Base-by-base conservation (phyloP, 1,284 basidiomycete species). In the Cryptococcus sp. region DNA sequence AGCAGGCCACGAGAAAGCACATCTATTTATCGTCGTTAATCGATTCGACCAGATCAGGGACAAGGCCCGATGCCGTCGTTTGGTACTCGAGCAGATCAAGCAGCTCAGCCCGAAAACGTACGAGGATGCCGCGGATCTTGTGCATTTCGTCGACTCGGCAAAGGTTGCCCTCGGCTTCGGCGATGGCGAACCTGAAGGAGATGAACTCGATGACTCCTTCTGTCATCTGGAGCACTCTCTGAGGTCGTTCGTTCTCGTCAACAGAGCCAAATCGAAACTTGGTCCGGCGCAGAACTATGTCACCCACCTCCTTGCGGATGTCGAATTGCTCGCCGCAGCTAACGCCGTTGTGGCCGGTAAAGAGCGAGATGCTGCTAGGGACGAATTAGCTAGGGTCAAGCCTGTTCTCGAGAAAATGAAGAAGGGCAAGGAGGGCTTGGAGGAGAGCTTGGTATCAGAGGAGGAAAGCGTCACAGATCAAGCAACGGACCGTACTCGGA, bases 1-100 rank as follows among this genome's bases (percentile, higher is more conserved):
- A 68, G 94, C 96, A 1, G 90, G 89, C 78, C 89, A 93, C 72
- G 96, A 99, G 80, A 99, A 99, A 82, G 93, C 95, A 0, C 96
- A 96, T 76, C 82, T 99, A 40, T 99, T 99, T 81, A 90, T 99
- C 70, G 96, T 99, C 49, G 95, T 99, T 74, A 99, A 99, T 85
- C 94, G 97, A 78, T 99, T 88, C 75, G 93, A 93, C 72, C 89
- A 91, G 74, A 97, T 99, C 79, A 85, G 86, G 72, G 91, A 98
- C 83, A 97, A 98, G 82, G 89, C 89, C 50, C 91, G 93, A 79
- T 99, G 95, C 79, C 86, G 87, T 69, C 84, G 89, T 49, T 80
- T 89, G 22, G 91, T 99, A 47, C 84, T 97, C 48, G 93, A 99
- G 61, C 95, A 99, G 80, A 93, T 99, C 82, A 89, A 87, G 72